Conservation (phyloP, 805 yeast species). For the Pichia heedii region DNA sequence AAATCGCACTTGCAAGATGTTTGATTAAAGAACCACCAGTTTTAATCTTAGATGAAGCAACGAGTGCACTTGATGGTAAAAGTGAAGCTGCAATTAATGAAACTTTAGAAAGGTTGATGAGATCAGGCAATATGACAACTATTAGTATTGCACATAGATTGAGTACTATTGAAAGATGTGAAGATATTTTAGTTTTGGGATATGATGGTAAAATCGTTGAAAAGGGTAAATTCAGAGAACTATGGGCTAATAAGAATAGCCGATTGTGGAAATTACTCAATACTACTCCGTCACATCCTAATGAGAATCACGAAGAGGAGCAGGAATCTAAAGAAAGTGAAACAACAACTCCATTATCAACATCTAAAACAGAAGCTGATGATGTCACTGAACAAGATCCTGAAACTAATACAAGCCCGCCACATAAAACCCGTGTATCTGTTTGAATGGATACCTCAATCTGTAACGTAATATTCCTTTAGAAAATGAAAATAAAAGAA, state of each 20-base stretch:
- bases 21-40: constrained; percentile 57
- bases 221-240: constrained; percentile 56
- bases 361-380: background rate
- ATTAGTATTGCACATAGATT: constrained; percentile 89
- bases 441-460: no score
- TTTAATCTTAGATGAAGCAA: constrained; percentile 69
- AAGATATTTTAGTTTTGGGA: constrained; percentile 74
- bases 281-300: constrained; percentile 11
- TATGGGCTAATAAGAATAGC: constrained; percentile 35
- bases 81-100: constrained; percentile 79
- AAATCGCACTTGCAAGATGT: constrained; percentile 70
- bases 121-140: constrained; percentile 42
- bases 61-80: constrained; percentile 85
- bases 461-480: no score
- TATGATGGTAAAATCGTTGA: constrained; percentile 70
- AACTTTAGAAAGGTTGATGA: constrained; percentile 51
- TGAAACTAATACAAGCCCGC: background rate
- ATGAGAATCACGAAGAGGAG: constrained; percentile 2
- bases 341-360: background rate
- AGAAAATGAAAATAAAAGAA: no score
- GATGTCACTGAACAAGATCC: background rate
- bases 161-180: constrained; percentile 77
- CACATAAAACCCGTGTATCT: background rate
- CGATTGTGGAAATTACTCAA: constrained; percentile 26
- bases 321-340: background rate